These are phyloP conservation scores for Ceratobasidium sp. DNA, from an alignment of 1,284 basidiomycete genomes.

Conservation along the genomic window DNA sequence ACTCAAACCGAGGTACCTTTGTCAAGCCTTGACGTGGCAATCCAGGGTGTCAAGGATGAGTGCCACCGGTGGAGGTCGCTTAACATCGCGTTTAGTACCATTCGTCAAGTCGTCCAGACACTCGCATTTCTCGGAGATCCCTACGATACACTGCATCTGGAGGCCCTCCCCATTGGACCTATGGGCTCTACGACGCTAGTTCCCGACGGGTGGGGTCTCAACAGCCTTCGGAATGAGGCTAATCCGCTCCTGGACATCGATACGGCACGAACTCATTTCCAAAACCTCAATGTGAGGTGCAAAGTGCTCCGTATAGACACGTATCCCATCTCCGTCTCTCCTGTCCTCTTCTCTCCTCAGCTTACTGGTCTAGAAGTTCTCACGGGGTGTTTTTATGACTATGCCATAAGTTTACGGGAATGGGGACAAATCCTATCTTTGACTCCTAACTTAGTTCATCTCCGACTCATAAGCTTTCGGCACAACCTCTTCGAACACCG, in stretches of 20 bases:
- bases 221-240: not conserved
- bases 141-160: not conserved
- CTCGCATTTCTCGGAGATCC: not conserved
- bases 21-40: no score
- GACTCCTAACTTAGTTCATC: not conserved
- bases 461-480: not conserved
- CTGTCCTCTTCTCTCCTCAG: not conserved
- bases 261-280: not conserved
- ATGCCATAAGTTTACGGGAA: not conserved
- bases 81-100: not conserved
- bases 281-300: not conserved
- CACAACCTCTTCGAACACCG: not conserved
- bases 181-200: not conserved
- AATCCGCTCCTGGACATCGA: not conserved
- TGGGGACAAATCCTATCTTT: not conserved
- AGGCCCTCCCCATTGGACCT: not conserved
- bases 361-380: not conserved
- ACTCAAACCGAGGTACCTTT: no score
- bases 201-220: not conserved
- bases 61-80: constrained; percentile 5
- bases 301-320: not conserved
- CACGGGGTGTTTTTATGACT: not conserved
- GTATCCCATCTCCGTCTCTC: not conserved
- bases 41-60: not conserved
- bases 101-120: not conserved